Evolutionary conservation across 495 filamentous ascomycete genomes (phyloP), one percentile per base, ranked within the genome.

Genomic region (Aspergillus heteromorphus): DNA sequence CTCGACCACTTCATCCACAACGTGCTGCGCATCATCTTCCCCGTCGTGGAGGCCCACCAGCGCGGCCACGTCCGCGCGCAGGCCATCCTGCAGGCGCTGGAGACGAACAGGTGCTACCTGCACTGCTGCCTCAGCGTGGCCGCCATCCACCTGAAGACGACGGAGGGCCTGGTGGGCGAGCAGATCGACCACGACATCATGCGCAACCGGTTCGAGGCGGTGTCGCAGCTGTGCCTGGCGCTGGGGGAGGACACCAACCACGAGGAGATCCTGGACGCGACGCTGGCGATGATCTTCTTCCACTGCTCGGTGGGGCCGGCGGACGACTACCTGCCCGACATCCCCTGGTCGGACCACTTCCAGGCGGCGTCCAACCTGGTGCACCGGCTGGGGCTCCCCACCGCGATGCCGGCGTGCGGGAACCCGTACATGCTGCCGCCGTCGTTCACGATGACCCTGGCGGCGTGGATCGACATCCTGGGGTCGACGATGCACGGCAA

Each of bases 331-430:
- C 83, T 98, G 11, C 91, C 91, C 2, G 93, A 98, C 63, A 96
- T 97, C 56, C 87, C 92, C 1, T 98, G 93, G 93, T 86, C 87
- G 70, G 88, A 95, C 62, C 93, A 98, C 75, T 97, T 97, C 78
- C 87, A 93, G 63, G 92, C 92, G 1, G 92, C 83, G 9, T 84
- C 85, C 54, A 89, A 83, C 49, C 77, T 97, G 18, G 87, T 96
- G 3, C 80, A 83, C 60, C 88, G 88, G 64, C 84, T 98, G 17
- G 87, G 92, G n/a, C 81, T 98, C 17, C 81, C 87, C 13, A 73
- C 74, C 27, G 79, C 87, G 19, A 76, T 85, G 43, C 80, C 85
- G 49, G 71, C 80, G 31, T 69, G 73, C 54, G 68, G 62, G 18
- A 78, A 78, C 53, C 72, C 74, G 2, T 75, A 84, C 62, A 62